Percentiles rank a stretch among this genome's conserved stretches.
Conservation (phyloP, 176 grass and related monocot species). For the Thinopyrum elongatum region DNA sequence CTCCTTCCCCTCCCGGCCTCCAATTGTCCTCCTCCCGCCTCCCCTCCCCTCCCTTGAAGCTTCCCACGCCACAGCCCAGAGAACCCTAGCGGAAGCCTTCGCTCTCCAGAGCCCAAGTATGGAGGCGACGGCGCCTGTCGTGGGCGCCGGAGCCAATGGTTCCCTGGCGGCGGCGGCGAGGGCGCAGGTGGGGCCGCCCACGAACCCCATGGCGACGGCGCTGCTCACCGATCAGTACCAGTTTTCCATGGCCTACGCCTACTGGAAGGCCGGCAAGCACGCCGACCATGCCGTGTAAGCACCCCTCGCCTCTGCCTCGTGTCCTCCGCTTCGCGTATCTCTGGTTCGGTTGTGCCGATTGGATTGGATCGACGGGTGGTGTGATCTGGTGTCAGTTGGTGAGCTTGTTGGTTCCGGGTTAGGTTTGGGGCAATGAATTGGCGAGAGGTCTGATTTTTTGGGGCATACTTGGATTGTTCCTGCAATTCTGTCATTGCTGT, state of each 20-base stretch:
- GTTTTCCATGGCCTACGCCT: slow-evolving; percentile 99
- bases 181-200: slow-evolving; percentile 51
- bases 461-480: neutral
- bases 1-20: slow-evolving; percentile 33
- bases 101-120: neutral
- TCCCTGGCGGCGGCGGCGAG: slow-evolving; percentile 21
- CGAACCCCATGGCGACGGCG: slow-evolving; percentile 98
- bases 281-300: slow-evolving; percentile 92
- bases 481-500: neutral
- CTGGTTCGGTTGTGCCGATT: neutral
- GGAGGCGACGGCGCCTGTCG: slow-evolving; percentile 10
- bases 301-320: neutral
- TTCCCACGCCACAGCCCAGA: neutral
- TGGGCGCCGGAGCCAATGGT: slow-evolving; percentile 47
- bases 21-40: slow-evolving; percentile 33
- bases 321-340: neutral
- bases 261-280: slow-evolving; percentile 96
- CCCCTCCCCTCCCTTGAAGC: slow-evolving; percentile 15
- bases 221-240: slow-evolving; percentile 98
- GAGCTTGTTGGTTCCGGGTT: neutral
- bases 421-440: neutral
- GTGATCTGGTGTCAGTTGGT: slow-evolving; percentile 21
- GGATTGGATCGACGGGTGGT: slow-evolving; percentile 30
- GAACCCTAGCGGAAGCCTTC: slow-evolving; percentile 4
- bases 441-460: neutral